Base-by-base conservation (phyloP, 2,329 filamentous ascomycete species). In the Clonostachys rhizophaga region DNA sequence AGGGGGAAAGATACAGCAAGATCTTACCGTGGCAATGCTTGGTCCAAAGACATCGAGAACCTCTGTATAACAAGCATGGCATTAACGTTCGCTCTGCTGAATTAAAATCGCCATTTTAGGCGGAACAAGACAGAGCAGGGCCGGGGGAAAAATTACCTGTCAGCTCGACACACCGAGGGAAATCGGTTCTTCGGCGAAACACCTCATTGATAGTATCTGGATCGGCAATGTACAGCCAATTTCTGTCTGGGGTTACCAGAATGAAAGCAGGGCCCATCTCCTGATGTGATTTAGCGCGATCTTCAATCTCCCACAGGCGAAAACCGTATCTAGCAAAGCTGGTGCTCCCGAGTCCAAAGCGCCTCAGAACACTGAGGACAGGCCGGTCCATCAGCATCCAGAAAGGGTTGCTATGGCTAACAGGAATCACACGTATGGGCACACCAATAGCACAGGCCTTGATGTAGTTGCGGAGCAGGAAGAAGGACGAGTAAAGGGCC, bases 251-350 rank as follows among this genome's bases (percentile, higher is more conserved):
- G 2, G 43, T 46, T 13, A 52, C 50, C 13, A 50, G 41, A 12
- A 52, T 20, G 6, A 16, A 60, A 8, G 45, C 52, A 37, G 58
- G 54, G 2, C 59, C 59, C 47, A 61, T 53, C 47, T 61, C 58
- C 4, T 53, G 46, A 41, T 61, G 60, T 0, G 58, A 53, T 4
- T 43, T 45, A 16, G 47, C 54, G 11, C 58, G 39, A 34, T 63
- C 60, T 8, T 49, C 41, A 8, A 59, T 10, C 37, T 64, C 57
- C 56, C 56, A 65, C 5, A 55, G 56, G 8, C 56, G 50, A 34
- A 47, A 65, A 43, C 64, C 64, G 52, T 58, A 65, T 4, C 59
- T 46, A 2, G 58, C 60, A 42, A 66, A 61, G 48, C 49, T 63
- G 48, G 54, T 60, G 12, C 61, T 50, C 2, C 58, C 56, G 2